Evolutionary conservation across 345 rosid genomes (phyloP), one percentile per base, ranked within the genome.

Genomic region (Jatropha curcas): DNA sequence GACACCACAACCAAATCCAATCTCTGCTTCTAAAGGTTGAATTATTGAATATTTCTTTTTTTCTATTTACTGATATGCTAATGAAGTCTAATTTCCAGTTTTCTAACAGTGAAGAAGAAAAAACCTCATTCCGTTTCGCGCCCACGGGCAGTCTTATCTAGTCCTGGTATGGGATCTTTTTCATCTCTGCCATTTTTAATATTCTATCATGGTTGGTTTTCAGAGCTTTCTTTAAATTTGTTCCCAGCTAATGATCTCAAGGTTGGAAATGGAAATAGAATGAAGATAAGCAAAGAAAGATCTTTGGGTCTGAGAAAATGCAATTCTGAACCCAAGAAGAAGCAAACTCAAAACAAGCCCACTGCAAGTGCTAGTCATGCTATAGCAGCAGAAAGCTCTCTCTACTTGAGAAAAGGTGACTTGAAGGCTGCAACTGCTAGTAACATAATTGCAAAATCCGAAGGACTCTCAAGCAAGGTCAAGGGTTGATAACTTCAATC

Each of bases 61-160:
- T 25, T 30, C 17, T 30, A 12, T 17, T 12, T 27, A 4, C 16
- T 12, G 16, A 16, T 58, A 58, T n/a, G n/a, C 35, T 33, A 16
- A 30, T 6, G 24, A 3, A 64, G 22, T 22, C 3, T 20, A n/a
- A 2, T 12, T 37, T 64, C 9, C 4, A 48, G 17, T 48, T n/a
- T 64, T 8, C 25, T 4, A 5, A 16, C 68, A 80, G 59, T 31
- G 41, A 63, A 70, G 67, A 62, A 61, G 39, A 72, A 62, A 51
- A 67, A 70, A 50, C 58, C 22, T 52, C 65, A 55, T 41, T 70
- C 65, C 3, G 45, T 72, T 31, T 27, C 46, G 12, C 80, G 82
- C 13, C 84, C 82, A 48, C 76, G 82, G 12, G 84, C 86, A 53
- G 78, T 83, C 34, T 50, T 80, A 27, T 83, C 80, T 12, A 80